Base-by-base conservation (phyloP, 2,329 filamentous ascomycete genomes). In the Paracoccidioides brasiliensis region DNA sequence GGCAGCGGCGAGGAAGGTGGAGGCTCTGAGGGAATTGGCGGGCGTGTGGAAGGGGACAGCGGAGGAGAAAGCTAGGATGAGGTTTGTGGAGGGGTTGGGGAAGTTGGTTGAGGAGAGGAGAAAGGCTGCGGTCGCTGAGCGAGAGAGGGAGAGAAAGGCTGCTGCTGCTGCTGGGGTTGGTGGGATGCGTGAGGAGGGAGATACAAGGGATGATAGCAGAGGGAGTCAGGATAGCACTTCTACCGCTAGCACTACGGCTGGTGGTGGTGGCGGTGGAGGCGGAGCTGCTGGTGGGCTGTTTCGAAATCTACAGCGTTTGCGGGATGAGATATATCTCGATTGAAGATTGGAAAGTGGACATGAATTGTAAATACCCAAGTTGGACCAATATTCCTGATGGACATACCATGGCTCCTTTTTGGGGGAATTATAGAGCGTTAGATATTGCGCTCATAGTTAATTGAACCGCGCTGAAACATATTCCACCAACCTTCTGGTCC, bases 21-120 rank as follows among this genome's bases (percentile, higher is more conserved):
- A 89, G 64, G 82, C 87, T 66, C 76, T 97, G 55, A 84, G 89
- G 64, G 80, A 83, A 59, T 72, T 97, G 60, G 82, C 83, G 3
- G 73, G 73, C n/a, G 83, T 98, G 28, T 98, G 93, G 90, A 91
- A 86, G 68, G 90, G 90, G n/a, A 96, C 93, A 2, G 86, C 88
- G 0, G 93, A 98, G 72, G 93, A 97, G 69, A 94, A 88, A 71
- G 88, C 89, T 5, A 78, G 93, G 54, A 74, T 74, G 8, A 86
- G 82, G 64, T 90, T 96, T 67, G 84, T 98, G 15, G 91, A 97
- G 60, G 79, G 80, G 53, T 69, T 98, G 63, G 82, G 83, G 38
- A 89, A 83, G 74, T 79, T 88, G 70, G 88, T 95, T 1, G 90
- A 96, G 66, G 91, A 96, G 30, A 75, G 76, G 61, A 73, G 75